phyloP scores from a whole-genome alignment of 106 monocot species.

The Acorus calamus region DNA sequence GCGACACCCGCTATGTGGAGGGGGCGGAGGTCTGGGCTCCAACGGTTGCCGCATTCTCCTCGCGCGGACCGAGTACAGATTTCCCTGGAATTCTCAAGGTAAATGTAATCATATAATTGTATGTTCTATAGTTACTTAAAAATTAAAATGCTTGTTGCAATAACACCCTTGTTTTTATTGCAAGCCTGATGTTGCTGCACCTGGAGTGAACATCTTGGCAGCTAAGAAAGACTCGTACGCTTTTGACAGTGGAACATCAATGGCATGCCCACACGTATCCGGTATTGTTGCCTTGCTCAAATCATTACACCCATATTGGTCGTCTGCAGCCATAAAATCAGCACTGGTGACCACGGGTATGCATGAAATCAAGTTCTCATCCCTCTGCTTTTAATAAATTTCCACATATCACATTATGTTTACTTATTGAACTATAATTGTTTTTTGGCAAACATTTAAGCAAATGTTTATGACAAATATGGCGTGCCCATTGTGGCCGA shows the following conservation, averaged over 20 bases:
- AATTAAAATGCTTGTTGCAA: too few species aligned
- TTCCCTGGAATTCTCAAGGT: slow-evolving; percentile 23
- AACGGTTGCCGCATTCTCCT: slow-evolving; percentile 10
- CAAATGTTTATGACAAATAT: background rate
- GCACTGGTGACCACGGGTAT: slow-evolving; percentile 6
- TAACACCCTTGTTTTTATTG: too few species aligned
- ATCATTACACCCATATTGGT: slow-evolving; percentile 1
- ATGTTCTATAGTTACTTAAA: background rate
- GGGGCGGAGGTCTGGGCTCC: slow-evolving; percentile 5
- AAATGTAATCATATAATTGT: background rate
- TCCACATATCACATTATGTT: slow-evolving; percentile 8
- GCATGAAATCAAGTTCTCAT: background rate
- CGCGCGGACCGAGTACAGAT: slow-evolving; percentile 9
- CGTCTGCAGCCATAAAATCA: slow-evolving; percentile 1
- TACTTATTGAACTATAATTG: slow-evolving; percentile 21
- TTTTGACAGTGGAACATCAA: slow-evolving; percentile 1
- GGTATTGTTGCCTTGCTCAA: slow-evolving; percentile 4
- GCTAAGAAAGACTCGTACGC: slow-evolving; percentile 3
- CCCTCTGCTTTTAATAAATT: background rate
- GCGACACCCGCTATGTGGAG: background rate
- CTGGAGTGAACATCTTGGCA: slow-evolving; percentile 4
- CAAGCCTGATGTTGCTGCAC: background rate
- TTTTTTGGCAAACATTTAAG: too few species aligned
- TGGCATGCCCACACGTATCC: slow-evolving; percentile 2
- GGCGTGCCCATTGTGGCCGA: slow-evolving; percentile 14